A percentile compares a stretch with the other conserved stretches of the same genome.
phyloP scores from a whole-genome alignment of 176 grass and related monocot species.

The Aegilops sharonensis region DNA sequence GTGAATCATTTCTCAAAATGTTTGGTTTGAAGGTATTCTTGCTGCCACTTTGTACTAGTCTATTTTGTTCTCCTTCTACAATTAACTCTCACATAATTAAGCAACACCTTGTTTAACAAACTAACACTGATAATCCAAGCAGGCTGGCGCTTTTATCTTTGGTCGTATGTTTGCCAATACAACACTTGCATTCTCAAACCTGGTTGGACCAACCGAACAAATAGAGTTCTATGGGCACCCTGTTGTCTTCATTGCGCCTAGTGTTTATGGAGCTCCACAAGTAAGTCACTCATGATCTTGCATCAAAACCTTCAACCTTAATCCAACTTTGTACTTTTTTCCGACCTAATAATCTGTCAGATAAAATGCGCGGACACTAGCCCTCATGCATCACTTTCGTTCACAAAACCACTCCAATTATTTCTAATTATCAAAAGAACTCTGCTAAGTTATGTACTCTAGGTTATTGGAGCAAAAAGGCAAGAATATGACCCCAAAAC shows the following conservation, averaged over 20 bases:
- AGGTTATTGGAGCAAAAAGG: background rate
- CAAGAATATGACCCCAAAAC: background rate
- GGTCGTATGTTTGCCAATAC: slow-evolving; percentile 57
- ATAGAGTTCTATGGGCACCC: slow-evolving; percentile 69
- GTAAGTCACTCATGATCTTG: slow-evolving; percentile 45
- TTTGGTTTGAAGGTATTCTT: slow-evolving; percentile 52
- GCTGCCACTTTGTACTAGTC: background rate
- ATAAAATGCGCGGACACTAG: too few species aligned
- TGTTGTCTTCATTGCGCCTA: slow-evolving; percentile 16
- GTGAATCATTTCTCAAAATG: slow-evolving; percentile 47
- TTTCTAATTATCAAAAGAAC: too few species aligned
- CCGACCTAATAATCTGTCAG: background rate
- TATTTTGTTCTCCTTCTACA: background rate
- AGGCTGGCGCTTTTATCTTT: slow-evolving; percentile 48
- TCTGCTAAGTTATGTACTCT: background rate
- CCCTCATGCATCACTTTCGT: too few species aligned
- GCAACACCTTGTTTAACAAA: background rate
- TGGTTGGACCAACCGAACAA: slow-evolving; percentile 66
- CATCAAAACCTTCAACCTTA: background rate
- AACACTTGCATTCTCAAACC: slow-evolving; percentile 76
- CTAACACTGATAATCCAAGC: slow-evolving; percentile 13
- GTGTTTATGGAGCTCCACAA: slow-evolving; percentile 64
- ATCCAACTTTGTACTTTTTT: background rate
- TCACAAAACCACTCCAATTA: too few species aligned
- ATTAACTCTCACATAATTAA: background rate